Conservation (phyloP, 2,329 filamentous ascomycete species). For the Mariannaea sp. region DNA sequence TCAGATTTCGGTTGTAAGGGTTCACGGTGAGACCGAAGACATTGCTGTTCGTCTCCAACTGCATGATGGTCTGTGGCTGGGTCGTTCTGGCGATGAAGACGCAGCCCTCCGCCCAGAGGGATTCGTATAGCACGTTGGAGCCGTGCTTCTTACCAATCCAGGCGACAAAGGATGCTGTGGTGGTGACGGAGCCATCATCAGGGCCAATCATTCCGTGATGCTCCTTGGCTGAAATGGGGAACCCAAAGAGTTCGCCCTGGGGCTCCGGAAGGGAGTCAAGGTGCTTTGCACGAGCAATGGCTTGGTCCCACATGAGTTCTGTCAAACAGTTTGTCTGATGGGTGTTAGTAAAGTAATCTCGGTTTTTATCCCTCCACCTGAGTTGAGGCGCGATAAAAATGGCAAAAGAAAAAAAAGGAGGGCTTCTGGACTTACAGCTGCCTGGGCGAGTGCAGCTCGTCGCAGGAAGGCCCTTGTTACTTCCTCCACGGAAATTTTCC, state of each 20-base stretch:
- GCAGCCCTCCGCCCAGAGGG: slow-evolving; percentile 38
- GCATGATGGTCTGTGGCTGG: slow-evolving; percentile 62
- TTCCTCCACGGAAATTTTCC: slow-evolving; percentile 35
- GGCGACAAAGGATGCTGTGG: slow-evolving; percentile 37
- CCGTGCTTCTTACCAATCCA: slow-evolving; percentile 42
- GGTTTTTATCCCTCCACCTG: not conserved
- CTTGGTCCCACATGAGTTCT: slow-evolving; percentile 44
- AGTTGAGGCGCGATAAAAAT: not conserved
- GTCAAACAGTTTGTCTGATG: slow-evolving; percentile 42
- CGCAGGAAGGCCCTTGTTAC: slow-evolving; percentile 36
- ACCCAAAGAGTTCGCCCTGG: slow-evolving; percentile 41
- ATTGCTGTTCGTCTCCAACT: slow-evolving; percentile 66
- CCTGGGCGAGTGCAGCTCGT: slow-evolving; percentile 35
- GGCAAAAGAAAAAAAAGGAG: not conserved
- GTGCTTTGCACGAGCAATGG: slow-evolving; percentile 40
- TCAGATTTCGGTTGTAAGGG: slow-evolving; percentile 63
- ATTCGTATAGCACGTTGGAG: slow-evolving; percentile 41
- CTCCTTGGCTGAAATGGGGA: slow-evolving; percentile 44
- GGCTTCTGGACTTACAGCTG: slow-evolving; percentile 27
- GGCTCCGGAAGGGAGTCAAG: slow-evolving; percentile 43
- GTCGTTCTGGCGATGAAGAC: slow-evolving; percentile 67
- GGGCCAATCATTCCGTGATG: slow-evolving; percentile 44
- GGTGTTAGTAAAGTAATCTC: slow-evolving; percentile 1
- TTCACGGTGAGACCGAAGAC: slow-evolving; percentile 67
- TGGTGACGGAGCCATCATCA: slow-evolving; percentile 31